Evolutionary conservation across 2,329 filamentous ascomycete genomes (phyloP).

Genomic region (Simplicillium sp.): DNA sequence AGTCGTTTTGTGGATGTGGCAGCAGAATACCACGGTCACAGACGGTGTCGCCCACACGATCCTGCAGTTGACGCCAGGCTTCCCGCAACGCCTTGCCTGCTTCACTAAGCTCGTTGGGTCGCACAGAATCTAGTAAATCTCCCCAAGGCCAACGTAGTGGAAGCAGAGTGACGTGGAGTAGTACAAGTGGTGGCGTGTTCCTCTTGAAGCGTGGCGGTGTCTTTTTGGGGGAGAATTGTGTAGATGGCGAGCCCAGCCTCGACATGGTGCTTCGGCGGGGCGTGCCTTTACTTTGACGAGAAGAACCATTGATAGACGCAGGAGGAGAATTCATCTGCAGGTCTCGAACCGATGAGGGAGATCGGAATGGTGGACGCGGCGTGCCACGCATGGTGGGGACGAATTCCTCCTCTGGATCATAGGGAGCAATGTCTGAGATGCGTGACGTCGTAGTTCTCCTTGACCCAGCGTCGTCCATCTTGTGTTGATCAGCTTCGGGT

Average conservation of each 20-base stretch:
- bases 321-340: constrained; percentile 64
- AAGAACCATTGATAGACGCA: constrained; percentile 45
- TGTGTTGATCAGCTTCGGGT: constrained; percentile 22
- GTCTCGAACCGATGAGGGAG: constrained; percentile 58
- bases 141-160: constrained; percentile 60
- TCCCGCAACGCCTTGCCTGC: constrained; percentile 44
- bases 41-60: constrained; percentile 63
- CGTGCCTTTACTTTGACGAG: constrained; percentile 39
- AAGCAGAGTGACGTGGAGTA: constrained; percentile 69
- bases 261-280: constrained; percentile 38
- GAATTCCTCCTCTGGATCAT: constrained; percentile 34
- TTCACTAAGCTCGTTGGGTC: constrained; percentile 30
- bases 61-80: constrained; percentile 58
- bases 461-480: constrained; percentile 3
- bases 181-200: constrained; percentile 57
- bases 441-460: constrained; percentile 22
- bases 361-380: constrained; percentile 56
- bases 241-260: constrained; percentile 45
- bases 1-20: constrained; percentile 71
- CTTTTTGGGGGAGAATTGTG: constrained; percentile 46
- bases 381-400: constrained; percentile 47
- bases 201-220: constrained; percentile 50
- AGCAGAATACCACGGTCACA: constrained; percentile 65
- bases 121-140: constrained; percentile 38
- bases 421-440: constrained; percentile 43